Conservation (phyloP, 345 rosid species). For the Abelmoschus esculentus region DNA sequence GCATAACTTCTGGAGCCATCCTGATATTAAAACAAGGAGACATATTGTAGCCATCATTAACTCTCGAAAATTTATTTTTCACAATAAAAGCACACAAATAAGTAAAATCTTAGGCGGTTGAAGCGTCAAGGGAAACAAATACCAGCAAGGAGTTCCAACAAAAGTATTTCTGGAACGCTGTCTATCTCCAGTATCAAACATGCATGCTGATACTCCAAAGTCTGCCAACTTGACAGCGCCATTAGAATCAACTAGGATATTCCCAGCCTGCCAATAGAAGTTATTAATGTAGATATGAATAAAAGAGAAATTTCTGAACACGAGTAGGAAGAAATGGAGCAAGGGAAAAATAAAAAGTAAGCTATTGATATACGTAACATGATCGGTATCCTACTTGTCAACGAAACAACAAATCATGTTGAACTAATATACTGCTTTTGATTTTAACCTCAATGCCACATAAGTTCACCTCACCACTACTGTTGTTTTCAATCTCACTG, state of each 20-base stretch:
- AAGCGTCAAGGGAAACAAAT: constrained; percentile 11
- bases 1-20: constrained; percentile 99
- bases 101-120: background rate
- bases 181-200: constrained; percentile 97
- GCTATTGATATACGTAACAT: constrained; percentile 3
- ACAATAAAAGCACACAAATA: background rate
- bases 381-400: background rate
- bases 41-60: background rate
- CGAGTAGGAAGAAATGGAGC: background rate
- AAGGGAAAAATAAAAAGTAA: background rate
- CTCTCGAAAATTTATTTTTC: background rate
- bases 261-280: constrained; percentile 69
- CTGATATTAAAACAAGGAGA: constrained; percentile 30
- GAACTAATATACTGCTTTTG: background rate
- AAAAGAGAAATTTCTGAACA: background rate
- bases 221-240: constrained; percentile 92
- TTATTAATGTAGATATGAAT: constrained; percentile 14
- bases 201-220: constrained; percentile 97
- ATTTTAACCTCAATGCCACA: too few relatives aligned
- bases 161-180: constrained; percentile 96
- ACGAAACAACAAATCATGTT: background rate
- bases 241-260: constrained; percentile 66
- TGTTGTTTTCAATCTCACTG: background rate
- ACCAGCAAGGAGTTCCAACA: constrained; percentile 99
- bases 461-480: background rate